phyloP scores from a whole-genome alignment of 768 basidiomycete genomes.

The Suillus spraguei region DNA sequence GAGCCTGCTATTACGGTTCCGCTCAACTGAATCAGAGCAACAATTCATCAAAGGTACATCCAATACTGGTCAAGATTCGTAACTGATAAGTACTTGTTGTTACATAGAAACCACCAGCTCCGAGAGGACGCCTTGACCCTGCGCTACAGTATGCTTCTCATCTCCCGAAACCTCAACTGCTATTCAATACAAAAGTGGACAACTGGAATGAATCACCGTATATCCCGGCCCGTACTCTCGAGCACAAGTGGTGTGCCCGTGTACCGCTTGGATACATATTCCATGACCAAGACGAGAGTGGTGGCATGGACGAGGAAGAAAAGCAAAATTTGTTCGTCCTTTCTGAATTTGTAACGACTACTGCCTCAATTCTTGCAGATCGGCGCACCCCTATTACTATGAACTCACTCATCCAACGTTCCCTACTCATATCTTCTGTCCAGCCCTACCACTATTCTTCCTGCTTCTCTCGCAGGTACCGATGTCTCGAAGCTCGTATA shows the following conservation, averaged over 20 bases:
- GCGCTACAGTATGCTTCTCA: constrained; percentile 74
- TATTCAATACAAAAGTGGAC: constrained; percentile 61
- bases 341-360: neutral
- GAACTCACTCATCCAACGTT: constrained; percentile 79
- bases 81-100: neutral
- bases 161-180: constrained; percentile 80
- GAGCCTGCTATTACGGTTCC: constrained; percentile 61
- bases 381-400: constrained; percentile 79
- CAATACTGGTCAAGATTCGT: constrained; percentile 3
- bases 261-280: constrained; percentile 76
- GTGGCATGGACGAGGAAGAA: constrained; percentile 21
- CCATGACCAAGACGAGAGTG: constrained; percentile 33
- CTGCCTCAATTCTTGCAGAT: constrained; percentile 24
- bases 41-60: constrained; percentile 36
- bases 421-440: constrained; percentile 66
- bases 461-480: constrained; percentile 46
- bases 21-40: constrained; percentile 26
- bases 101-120: constrained; percentile 35
- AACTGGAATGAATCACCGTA: constrained; percentile 63
- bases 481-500: constrained; percentile 65
- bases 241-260: constrained; percentile 81
- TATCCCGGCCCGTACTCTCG: constrained; percentile 57
- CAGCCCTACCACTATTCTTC: constrained; percentile 50
- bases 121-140: constrained; percentile 53
- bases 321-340: constrained; percentile 20